Evolutionary conservation across 495 filamentous ascomycete genomes (phyloP).

Genomic region (Bryoglossum gracile): DNA sequence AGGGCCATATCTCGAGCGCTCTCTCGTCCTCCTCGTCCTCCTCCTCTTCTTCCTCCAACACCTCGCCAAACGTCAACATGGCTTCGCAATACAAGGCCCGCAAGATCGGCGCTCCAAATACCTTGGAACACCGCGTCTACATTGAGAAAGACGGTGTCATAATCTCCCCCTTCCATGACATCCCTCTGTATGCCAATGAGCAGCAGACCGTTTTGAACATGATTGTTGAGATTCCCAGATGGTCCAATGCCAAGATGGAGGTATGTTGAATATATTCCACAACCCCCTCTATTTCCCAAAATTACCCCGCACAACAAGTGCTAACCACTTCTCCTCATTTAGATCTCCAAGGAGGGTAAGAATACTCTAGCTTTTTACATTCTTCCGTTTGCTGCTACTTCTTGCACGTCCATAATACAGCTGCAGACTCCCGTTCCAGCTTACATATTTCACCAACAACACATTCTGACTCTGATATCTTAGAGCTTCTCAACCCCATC

Average conservation of each 20-base stretch:
- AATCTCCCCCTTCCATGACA: constrained; percentile 95
- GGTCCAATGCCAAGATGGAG: constrained; percentile 99
- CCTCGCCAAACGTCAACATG: constrained; percentile 34
- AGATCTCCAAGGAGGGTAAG: constrained; percentile 88
- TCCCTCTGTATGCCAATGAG: constrained; percentile 92
- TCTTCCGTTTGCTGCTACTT: too few species aligned
- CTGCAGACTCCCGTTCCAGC: too few species aligned
- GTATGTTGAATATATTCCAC: constrained; percentile 38
- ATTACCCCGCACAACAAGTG: constrained; percentile 7
- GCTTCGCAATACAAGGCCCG: constrained; percentile 58
- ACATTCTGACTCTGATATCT: too few species aligned
- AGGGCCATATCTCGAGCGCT: constrained; percentile 47
- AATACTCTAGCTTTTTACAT: too few species aligned
- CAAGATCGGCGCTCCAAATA: constrained; percentile 85
- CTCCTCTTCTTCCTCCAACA: constrained; percentile 31
- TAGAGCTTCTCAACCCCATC: too few species aligned
- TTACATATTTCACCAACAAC: too few species aligned
- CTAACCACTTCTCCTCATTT: constrained; percentile 21
- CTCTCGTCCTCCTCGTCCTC: constrained; percentile 23
- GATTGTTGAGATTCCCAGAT: constrained; percentile 97
- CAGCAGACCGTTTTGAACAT: constrained; percentile 96
- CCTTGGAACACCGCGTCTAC: constrained; percentile 94
- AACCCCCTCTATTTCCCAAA: constrained; percentile 3
- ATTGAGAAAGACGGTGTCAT: constrained; percentile 95
- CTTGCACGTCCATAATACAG: too few species aligned